These are phyloP conservation scores for Cyclotella kingstonii DNA, from an alignment of 108 stramenopile genomes.

Conservation along the genomic window DNA sequence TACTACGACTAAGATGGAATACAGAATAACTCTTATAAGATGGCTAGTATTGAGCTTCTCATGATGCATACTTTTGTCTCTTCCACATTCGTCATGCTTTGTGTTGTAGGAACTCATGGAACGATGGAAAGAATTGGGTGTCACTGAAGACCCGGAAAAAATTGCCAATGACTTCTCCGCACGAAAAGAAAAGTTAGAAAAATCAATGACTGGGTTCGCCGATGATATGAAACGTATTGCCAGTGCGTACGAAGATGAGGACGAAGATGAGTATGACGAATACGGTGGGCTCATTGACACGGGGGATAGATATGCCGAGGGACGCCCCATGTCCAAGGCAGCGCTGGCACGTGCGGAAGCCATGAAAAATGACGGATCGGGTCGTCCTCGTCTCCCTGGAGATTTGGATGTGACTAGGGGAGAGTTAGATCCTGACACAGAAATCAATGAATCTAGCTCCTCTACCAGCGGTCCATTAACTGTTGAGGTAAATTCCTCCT, in stretches of 20 bases:
- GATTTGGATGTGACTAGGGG: constrained; percentile 75
- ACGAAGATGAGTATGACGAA: constrained; percentile 25
- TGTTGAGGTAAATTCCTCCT: constrained; percentile 80
- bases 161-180: neutral
- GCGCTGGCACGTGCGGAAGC: constrained; percentile 67
- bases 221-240: constrained; percentile 16
- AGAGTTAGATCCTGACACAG: constrained; percentile 47
- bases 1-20: neutral
- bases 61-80: neutral
- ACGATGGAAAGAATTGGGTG: constrained; percentile 11
- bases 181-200: constrained; percentile 2
- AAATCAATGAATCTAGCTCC: constrained; percentile 54
- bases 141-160: constrained; percentile 9
- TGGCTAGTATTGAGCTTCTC: neutral
- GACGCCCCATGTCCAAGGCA: constrained; percentile 52
- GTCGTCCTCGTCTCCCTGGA: constrained; percentile 78
- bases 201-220: constrained; percentile 23
- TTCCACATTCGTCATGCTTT: neutral
- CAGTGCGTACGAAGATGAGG: constrained; percentile 11
- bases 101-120: neutral
- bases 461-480: constrained; percentile 68
- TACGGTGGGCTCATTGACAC: constrained; percentile 18
- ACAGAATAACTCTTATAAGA: neutral
- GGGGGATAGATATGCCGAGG: constrained; percentile 16
- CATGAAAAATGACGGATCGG: constrained; percentile 39